Conservation (phyloP, 148 eudicot species). For the Limonium bicolor region DNA sequence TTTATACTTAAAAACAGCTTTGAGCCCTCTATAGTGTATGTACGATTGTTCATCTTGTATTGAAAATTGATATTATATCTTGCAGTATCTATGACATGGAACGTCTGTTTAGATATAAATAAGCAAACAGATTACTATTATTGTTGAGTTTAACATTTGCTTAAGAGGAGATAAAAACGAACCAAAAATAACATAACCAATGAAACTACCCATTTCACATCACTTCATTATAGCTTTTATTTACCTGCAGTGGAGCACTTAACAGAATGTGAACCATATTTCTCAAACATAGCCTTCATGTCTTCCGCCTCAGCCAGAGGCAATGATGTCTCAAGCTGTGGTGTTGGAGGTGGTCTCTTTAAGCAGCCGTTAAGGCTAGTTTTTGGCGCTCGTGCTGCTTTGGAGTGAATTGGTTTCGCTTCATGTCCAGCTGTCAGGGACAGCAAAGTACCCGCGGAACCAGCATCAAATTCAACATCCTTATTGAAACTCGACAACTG, state of each 20-base stretch:
- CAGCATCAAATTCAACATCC: slow-evolving; percentile 24
- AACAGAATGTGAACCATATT: slow-evolving; percentile 17
- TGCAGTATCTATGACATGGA: too few relatives aligned
- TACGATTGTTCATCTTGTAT: too few relatives aligned
- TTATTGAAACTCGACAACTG: slow-evolving; percentile 19
- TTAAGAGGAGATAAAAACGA: too few relatives aligned
- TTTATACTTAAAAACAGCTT: too few relatives aligned
- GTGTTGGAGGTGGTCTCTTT: slow-evolving; percentile 44
- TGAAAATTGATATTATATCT: too few relatives aligned
- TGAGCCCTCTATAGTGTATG: too few relatives aligned
- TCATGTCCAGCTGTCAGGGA: slow-evolving; percentile 23
- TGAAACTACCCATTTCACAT: too few relatives aligned
- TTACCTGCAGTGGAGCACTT: slow-evolving; percentile 40
- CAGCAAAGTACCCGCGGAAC: slow-evolving; percentile 15
- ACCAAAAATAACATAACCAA: too few relatives aligned
- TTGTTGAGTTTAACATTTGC: too few relatives aligned
- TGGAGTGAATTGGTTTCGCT: slow-evolving; percentile 35
- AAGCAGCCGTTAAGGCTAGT: slow-evolving; percentile 30
- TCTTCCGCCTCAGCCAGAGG: slow-evolving; percentile 28
- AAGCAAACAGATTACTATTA: too few relatives aligned
- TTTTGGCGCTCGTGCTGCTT: slow-evolving; percentile 34
- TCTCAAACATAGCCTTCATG: slow-evolving; percentile 21
- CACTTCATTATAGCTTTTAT: too few relatives aligned
- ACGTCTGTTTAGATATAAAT: too few relatives aligned
- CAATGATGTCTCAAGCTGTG: slow-evolving; percentile 25